Base-by-base conservation (phyloP, 2,329 filamentous ascomycete genomes). In the Aspergillus texensis region DNA sequence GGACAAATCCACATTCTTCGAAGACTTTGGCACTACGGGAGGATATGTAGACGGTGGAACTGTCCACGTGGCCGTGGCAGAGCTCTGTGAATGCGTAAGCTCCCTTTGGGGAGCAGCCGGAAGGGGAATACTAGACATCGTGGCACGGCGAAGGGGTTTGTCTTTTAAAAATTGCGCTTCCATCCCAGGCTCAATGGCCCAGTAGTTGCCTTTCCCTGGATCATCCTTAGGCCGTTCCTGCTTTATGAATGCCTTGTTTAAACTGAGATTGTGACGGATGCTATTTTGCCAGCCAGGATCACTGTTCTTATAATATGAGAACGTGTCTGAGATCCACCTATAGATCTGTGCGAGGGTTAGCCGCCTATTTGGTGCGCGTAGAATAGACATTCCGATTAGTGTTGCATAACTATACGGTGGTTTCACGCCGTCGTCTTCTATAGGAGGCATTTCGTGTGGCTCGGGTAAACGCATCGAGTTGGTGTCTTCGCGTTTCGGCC, bases 281-380 rank as follows among this genome's bases (percentile, higher is more conserved):
- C 95, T 98, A 79, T 99, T 99, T 79, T 98, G 94, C 95, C 95
- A 99, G 67, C 95, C 94, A 12, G 91, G 89, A 72, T 97, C 93
- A 61, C 89, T 87, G 50, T 88, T 86, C 70, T 87, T 89, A 82
- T 98, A 99, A 79, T 94, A 97, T 6, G 87, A 89, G 76, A 91
- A 98, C 21, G 90, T 94, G 76, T 96, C 92, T n/a, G 93, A 96
- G 72, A 99, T 98, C 94, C 95, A 99, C 76, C 96, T 97, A 85
- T 98, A 99, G 70, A 99, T 99, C 78, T 97, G 93, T 30, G 93
- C 89, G 21, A 99, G 85, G 1, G 95, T 98, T 66, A 98, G 84
- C 58, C 92, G 90, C 64, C 93, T 89, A 65, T 90, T 88, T 14
- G 91, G 90, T 5, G 95, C 92, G 66, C 94, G 89, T 26, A 98